Conservation (phyloP, 352 stramenopile genomes). For the Phytophthora hybrid region DNA sequence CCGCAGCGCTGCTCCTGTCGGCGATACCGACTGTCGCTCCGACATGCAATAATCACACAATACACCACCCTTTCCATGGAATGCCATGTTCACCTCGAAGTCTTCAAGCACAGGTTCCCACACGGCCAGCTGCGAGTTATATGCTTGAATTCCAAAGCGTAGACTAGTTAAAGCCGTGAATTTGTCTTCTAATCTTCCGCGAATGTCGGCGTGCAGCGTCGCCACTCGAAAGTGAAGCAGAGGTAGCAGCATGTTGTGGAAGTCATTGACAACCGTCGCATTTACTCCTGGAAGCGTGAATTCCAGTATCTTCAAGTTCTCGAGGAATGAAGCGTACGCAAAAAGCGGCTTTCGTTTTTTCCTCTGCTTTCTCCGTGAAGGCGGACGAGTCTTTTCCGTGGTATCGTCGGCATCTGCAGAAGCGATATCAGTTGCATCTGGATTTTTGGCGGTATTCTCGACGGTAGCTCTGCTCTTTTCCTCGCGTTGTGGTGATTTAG, state of each 20-base stretch:
- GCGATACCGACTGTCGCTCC: slow-evolving; percentile 66
- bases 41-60: slow-evolving; percentile 87
- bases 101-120: slow-evolving; percentile 89
- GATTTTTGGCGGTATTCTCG: slow-evolving; percentile 18
- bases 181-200: slow-evolving; percentile 67
- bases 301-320: slow-evolving; percentile 81
- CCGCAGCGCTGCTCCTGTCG: slow-evolving; percentile 56
- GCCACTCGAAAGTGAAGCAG: slow-evolving; percentile 79
- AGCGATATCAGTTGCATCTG: background rate
- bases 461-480: slow-evolving; percentile 9
- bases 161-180: slow-evolving; percentile 71
- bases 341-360: slow-evolving; percentile 38
- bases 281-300: slow-evolving; percentile 82
- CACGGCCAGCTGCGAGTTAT: slow-evolving; percentile 88
- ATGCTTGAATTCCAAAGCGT: slow-evolving; percentile 79
- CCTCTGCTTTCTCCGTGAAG: slow-evolving; percentile 13
- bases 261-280: slow-evolving; percentile 87
- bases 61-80: slow-evolving; percentile 70
- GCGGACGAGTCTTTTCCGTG: slow-evolving; percentile 15
- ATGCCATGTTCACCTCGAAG: slow-evolving; percentile 82
- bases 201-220: slow-evolving; percentile 73
- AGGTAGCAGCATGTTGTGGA: slow-evolving; percentile 89
- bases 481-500: slow-evolving; percentile 15
- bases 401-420: background rate
- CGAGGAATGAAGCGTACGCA: slow-evolving; percentile 44